These are phyloP conservation scores for Novymonas esmeraldas DNA, from an alignment of 208 protist genomes.

Conservation along the genomic window DNA sequence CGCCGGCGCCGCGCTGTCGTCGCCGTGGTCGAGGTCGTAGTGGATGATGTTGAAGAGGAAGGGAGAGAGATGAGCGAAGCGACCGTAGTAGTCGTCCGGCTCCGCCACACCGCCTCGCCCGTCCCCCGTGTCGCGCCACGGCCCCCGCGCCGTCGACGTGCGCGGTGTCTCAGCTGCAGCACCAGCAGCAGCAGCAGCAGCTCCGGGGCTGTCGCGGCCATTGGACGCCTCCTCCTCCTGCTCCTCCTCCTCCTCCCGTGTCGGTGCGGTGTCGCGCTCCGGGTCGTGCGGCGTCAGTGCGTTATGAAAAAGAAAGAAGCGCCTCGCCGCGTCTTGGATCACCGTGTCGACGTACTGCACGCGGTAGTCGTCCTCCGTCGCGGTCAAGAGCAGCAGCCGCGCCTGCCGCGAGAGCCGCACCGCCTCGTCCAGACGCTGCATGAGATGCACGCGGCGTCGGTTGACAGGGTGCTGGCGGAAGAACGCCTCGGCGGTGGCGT, in stretches of 20 bases:
- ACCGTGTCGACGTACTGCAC: slow-evolving; percentile 36
- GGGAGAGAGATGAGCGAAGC: slow-evolving; percentile 11
- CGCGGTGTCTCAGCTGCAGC: too few relatives aligned
- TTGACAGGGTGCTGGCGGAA: slow-evolving; percentile 40
- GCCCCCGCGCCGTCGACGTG: too few relatives aligned
- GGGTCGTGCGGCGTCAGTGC: too few relatives aligned
- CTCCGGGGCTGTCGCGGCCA: too few relatives aligned
- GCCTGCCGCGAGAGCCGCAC: slow-evolving; percentile 39
- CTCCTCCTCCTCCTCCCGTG: background rate
- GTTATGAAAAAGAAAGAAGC: too few relatives aligned
- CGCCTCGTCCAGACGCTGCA: slow-evolving; percentile 34
- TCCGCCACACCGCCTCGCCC: too few relatives aligned
- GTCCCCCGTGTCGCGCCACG: too few relatives aligned
- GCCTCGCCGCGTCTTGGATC: slow-evolving; percentile 31
- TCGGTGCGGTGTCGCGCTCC: too few relatives aligned
- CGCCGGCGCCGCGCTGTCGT: background rate
- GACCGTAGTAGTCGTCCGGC: too few relatives aligned
- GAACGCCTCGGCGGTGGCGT: slow-evolving; percentile 44
- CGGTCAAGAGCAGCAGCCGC: slow-evolving; percentile 36
- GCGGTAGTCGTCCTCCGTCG: slow-evolving; percentile 37
- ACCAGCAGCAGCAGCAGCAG: too few relatives aligned
- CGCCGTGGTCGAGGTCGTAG: slow-evolving; percentile 15
- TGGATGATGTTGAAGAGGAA: slow-evolving; percentile 25
- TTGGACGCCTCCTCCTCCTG: too few relatives aligned
- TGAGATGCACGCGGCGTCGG: slow-evolving; percentile 29